A percentile compares a stretch with the other conserved stretches of the same genome.
Conservation (phyloP, 257 asterid species). For the Jasminum sambac region DNA sequence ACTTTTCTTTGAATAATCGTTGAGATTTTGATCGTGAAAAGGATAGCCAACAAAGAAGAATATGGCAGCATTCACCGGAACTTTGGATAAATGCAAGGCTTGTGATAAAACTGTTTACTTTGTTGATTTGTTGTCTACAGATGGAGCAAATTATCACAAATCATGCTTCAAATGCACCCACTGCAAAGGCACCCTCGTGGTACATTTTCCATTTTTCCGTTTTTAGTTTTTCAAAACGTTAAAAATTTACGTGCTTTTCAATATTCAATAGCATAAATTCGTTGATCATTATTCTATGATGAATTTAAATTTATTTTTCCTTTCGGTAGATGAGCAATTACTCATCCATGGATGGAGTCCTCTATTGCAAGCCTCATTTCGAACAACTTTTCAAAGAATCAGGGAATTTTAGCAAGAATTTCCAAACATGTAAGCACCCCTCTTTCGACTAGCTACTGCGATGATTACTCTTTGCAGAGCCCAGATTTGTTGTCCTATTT, state of each 20-base stretch:
- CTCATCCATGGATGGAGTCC: conserved; percentile 73
- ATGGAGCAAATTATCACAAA: conserved; percentile 54
- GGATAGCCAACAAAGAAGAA: not conserved
- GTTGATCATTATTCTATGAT: not conserved
- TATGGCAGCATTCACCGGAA: conserved; percentile 52
- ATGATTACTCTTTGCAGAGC: no score
- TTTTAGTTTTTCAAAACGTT: no score
- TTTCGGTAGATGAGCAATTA: conserved; percentile 76
- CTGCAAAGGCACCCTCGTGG: conserved; percentile 64
- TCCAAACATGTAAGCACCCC: conserved; percentile 38
- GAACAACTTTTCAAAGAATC: conserved; percentile 80
- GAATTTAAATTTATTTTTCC: not conserved
- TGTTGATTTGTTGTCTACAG: conserved; percentile 61
- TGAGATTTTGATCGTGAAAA: conserved; percentile 3
- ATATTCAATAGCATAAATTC: no score
- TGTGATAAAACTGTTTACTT: conserved; percentile 59
- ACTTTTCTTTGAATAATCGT: not conserved
- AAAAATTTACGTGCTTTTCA: no score
- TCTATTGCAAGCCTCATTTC: conserved; percentile 85
- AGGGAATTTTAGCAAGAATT: conserved; percentile 65
- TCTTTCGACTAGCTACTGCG: no score
- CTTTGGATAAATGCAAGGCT: conserved; percentile 59
- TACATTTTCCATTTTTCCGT: conserved; percentile 6
- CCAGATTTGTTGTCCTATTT: no score
- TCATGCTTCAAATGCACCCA: conserved; percentile 60